Evolutionary conservation across 1,284 basidiomycete species (phyloP).

Genomic region (Sparassis latifolia): DNA sequence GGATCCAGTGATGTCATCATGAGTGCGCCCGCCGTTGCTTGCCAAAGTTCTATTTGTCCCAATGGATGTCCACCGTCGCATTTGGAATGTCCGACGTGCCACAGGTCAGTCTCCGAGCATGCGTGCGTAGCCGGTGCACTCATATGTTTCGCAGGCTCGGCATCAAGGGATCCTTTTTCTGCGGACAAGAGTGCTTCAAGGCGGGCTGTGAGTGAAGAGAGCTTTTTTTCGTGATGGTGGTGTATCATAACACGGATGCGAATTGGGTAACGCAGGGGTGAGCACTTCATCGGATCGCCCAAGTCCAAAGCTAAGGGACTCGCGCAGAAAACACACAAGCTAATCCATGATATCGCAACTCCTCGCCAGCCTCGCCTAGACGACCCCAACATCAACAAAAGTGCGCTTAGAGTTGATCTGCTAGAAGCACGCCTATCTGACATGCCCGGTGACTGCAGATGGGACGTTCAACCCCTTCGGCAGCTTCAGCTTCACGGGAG

Average conservation of each 20-base stretch:
- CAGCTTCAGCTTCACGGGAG: slow-evolving; percentile 62
- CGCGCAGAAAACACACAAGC: slow-evolving; percentile 73
- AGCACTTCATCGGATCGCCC: slow-evolving; percentile 9
- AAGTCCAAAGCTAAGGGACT: slow-evolving; percentile 5
- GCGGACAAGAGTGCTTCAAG: slow-evolving; percentile 83
- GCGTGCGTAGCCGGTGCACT: slow-evolving; percentile 2
- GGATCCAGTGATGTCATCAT: slow-evolving; percentile 9
- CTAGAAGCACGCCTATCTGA: background rate
- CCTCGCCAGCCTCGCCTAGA: slow-evolving; percentile 27
- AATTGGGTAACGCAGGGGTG: slow-evolving; percentile 35
- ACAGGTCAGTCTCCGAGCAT: slow-evolving; percentile 47
- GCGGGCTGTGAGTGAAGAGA: slow-evolving; percentile 55
- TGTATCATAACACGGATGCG: background rate
- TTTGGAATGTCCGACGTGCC: slow-evolving; percentile 78
- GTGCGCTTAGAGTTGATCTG: slow-evolving; percentile 24
- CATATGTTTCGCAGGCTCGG: slow-evolving; percentile 47
- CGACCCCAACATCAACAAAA: no score
- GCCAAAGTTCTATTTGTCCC: slow-evolving; percentile 64
- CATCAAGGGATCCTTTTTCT: slow-evolving; percentile 78
- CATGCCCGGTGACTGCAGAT: slow-evolving; percentile 30
- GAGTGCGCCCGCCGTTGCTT: slow-evolving; percentile 31
- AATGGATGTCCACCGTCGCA: slow-evolving; percentile 72
- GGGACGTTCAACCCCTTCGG: slow-evolving; percentile 74
- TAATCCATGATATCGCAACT: slow-evolving; percentile 61
- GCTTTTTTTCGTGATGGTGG: background rate